These are phyloP conservation scores for Stenocarpella maydis DNA, from an alignment of 2,329 filamentous ascomycete genomes.

Conservation along the genomic window DNA sequence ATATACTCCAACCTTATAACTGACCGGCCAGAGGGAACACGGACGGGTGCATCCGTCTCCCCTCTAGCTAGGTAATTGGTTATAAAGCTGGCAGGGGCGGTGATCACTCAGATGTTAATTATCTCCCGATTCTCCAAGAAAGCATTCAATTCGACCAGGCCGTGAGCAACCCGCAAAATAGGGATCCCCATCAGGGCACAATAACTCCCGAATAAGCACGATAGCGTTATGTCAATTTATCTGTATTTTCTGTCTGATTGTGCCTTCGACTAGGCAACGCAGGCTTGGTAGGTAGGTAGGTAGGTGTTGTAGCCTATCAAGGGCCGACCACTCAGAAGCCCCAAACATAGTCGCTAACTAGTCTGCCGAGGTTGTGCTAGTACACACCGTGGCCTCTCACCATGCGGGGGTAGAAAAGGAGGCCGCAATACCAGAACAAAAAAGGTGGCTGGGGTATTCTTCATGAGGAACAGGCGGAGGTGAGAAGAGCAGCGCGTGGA, in stretches of 20 bases:
- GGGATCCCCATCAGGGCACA: no score
- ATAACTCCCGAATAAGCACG: no score
- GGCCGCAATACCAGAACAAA: not conserved
- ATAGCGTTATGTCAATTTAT: slow-evolving; percentile 15
- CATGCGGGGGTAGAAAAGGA: not conserved
- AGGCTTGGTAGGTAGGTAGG: not conserved
- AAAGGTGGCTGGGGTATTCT: not conserved
- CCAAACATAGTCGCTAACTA: not conserved
- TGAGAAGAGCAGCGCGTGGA: not conserved
- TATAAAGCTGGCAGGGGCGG: no score
- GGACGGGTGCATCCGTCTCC: no score
- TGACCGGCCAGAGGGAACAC: no score
- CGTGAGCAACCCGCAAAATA: no score
- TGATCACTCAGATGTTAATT: no score
- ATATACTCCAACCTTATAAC: no score
- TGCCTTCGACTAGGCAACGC: not conserved
- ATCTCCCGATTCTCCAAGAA: no score
- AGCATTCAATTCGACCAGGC: no score
- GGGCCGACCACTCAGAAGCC: not conserved
- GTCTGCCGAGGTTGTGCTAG: not conserved
- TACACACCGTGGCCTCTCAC: no score
- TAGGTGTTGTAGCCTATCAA: not conserved
- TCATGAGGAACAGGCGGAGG: not conserved
- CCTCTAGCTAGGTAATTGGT: no score
- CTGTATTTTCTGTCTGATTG: slow-evolving; percentile 16